Evolutionary conservation across 148 eudicot genomes (phyloP).

Genomic region (Chenopodium suecicum): DNA sequence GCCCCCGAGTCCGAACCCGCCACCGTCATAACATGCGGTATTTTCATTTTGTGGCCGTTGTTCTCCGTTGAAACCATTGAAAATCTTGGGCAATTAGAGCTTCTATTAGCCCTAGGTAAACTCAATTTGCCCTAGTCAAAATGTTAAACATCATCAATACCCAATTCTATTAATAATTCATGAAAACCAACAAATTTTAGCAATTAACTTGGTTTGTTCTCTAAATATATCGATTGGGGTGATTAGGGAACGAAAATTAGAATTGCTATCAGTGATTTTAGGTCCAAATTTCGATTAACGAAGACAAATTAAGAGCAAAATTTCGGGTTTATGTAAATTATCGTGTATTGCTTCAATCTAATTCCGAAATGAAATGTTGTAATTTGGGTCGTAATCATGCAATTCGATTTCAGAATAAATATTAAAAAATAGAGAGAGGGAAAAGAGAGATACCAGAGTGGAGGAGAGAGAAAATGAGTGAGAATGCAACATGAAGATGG

Average conservation of each 20-base stretch:
- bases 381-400: not conserved
- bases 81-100: not conserved
- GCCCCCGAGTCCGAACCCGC: conserved; percentile 97
- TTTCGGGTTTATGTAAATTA: not conserved
- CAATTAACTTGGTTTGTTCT: no score
- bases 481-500: conserved; percentile 6
- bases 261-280: no score
- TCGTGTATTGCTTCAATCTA: no score
- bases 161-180: no score
- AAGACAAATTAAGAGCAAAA: not conserved
- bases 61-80: conserved; percentile 14
- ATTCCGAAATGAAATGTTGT: not conserved
- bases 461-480: not conserved
- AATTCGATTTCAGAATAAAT: no score
- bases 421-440: not conserved
- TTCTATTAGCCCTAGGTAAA: not conserved
- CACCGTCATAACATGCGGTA: conserved; percentile 82
- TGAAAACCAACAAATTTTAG: no score
- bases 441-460: no score
- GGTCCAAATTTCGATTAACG: no score
- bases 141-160: not conserved
- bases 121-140: not conserved
- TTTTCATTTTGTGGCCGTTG: conserved; percentile 23
- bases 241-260: no score
- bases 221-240: no score